Evolutionary conservation across 768 basidiomycete species (phyloP).

Genomic region (Phanerodontia chrysosporium): DNA sequence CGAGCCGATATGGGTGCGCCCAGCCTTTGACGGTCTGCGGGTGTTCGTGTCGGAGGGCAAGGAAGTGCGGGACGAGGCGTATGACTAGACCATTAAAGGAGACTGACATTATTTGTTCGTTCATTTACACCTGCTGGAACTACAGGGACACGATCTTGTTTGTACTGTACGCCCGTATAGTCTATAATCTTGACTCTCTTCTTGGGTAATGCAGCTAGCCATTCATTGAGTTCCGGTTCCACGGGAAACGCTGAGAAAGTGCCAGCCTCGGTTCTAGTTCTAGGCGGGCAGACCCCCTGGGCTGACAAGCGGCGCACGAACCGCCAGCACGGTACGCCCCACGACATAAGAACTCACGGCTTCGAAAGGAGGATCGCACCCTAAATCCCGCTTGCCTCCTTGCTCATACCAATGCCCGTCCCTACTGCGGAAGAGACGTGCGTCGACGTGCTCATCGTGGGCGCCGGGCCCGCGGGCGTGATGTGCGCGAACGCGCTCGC

Average conservation of each 20-base stretch:
- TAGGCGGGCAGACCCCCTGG: background rate
- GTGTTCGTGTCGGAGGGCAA: conserved; percentile 42
- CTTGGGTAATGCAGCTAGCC: background rate
- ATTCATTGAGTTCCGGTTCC: background rate
- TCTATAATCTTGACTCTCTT: background rate
- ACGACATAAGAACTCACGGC: background rate
- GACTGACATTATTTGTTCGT: background rate
- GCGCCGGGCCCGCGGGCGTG: conserved; percentile 41
- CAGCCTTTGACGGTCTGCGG: conserved; percentile 71
- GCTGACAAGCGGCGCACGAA: background rate
- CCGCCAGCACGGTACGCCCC: background rate
- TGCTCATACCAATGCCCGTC: no score
- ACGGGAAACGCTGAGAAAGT: background rate
- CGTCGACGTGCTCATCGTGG: conserved; percentile 40
- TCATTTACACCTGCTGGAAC: background rate
- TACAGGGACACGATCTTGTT: background rate
- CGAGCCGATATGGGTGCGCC: conserved; percentile 54
- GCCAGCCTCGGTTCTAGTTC: background rate
- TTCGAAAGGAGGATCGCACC: no score
- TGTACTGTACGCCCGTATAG: background rate
- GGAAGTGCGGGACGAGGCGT: conserved; percentile 49
- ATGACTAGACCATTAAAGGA: conserved; percentile 19
- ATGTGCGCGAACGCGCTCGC: conserved; percentile 40
- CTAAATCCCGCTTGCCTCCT: no score
- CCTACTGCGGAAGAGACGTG: conserved; percentile 16